Percentiles rank a stretch among this genome's conserved stretches.
phyloP scores from a whole-genome alignment of 371 early-diverging fungal species.

The Syncephalastrum sp. region DNA sequence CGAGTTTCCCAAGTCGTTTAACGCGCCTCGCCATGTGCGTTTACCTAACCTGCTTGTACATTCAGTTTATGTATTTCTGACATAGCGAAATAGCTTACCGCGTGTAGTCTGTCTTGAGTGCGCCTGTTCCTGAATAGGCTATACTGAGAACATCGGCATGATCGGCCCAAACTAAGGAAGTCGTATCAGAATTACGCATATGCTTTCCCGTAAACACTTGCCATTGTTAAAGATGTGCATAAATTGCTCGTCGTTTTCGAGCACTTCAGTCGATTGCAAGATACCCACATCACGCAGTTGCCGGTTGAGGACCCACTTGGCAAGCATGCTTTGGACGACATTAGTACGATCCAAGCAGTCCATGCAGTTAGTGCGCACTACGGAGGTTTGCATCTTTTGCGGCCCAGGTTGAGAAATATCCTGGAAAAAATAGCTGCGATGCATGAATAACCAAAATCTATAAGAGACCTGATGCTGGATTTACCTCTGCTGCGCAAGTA shows the following conservation, averaged over 20 bases:
- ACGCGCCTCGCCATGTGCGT: constrained; percentile 77
- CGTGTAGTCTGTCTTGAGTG: constrained; percentile 96
- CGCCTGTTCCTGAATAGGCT: constrained; percentile 98
- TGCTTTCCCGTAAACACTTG: constrained; percentile 11
- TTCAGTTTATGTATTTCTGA: neutral
- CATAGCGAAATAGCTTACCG: constrained; percentile 40
- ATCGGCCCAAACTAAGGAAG: constrained; percentile 87
- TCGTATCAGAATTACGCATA: neutral
- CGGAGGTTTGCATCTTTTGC: constrained; percentile 66
- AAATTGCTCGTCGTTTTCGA: constrained; percentile 52
- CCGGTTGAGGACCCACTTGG: constrained; percentile 60
- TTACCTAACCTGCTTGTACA: constrained; percentile 65
- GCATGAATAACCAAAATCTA: constrained; percentile 2
- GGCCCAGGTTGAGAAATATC: neutral
- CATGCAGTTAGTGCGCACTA: constrained; percentile 98
- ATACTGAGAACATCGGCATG: constrained; percentile 95
- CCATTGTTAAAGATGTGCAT: constrained; percentile 36
- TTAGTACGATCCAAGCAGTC: constrained; percentile 99
- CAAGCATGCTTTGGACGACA: constrained; percentile 92
- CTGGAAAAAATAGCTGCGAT: constrained; percentile 1
- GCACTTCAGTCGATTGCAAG: constrained; percentile 53
- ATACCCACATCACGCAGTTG: constrained; percentile 69
- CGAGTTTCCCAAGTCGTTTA: constrained; percentile 82
- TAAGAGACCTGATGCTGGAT: constrained; percentile 8
- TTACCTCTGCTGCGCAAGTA: constrained; percentile 68